phyloP scores from a whole-genome alignment of 768 basidiomycete species.

The Galerina marginata region DNA sequence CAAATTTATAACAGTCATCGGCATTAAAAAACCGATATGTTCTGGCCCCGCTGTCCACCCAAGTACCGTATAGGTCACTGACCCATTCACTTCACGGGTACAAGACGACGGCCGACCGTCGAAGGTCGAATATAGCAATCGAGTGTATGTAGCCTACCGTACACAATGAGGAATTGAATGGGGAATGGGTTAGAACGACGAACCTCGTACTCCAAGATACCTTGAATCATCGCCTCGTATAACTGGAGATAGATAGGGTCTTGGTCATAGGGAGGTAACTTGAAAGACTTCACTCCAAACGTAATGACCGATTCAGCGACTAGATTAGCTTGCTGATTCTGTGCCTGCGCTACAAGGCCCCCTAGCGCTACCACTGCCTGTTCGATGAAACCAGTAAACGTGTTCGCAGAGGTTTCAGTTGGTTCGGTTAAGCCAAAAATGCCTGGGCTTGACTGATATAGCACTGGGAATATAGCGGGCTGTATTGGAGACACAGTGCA shows the following conservation, averaged over 20 bases:
- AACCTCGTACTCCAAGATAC: conserved; percentile 30
- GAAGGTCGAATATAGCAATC: conserved; percentile 22
- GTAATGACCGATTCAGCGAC: conserved; percentile 28
- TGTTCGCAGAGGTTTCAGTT: background rate
- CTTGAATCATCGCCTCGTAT: conserved; percentile 27
- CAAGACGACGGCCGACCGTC: conserved; percentile 18
- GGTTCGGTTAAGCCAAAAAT: conserved; percentile 2
- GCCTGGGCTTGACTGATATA: conserved; percentile 13
- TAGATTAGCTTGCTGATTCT: conserved; percentile 19
- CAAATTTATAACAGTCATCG: conserved; percentile 27
- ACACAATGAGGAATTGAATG: background rate
- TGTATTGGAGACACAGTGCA: conserved; percentile 22
- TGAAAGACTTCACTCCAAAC: conserved; percentile 23
- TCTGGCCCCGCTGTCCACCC: conserved; percentile 22
- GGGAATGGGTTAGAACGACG: background rate
- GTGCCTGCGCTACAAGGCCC: conserved; percentile 10
- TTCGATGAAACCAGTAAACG: conserved; percentile 11
- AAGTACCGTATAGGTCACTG: conserved; percentile 13
- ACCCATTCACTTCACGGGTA: conserved; percentile 16
- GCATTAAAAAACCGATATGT: conserved; percentile 26
- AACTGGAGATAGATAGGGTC: conserved; percentile 18
- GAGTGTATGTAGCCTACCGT: conserved; percentile 22
- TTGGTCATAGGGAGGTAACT: conserved; percentile 1
- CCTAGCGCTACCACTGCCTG: conserved; percentile 14
- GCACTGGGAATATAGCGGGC: conserved; percentile 21